Conservation (phyloP, 345 rosid species). For the Boechera stricta region DNA sequence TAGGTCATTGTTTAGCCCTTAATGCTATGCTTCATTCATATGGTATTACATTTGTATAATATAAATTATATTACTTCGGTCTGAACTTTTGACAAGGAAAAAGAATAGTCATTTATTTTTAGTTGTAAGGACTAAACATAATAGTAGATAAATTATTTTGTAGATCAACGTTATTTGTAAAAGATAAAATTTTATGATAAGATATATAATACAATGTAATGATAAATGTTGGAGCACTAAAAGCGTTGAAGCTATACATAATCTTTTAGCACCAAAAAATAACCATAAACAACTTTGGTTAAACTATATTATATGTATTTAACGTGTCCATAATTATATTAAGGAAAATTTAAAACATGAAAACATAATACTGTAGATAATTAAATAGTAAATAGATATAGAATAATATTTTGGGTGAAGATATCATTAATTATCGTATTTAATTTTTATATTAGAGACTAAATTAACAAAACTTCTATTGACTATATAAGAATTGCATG, state of each 20-base stretch:
- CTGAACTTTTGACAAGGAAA: not conserved
- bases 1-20: not conserved
- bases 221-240: not conserved
- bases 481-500: constrained; percentile 28
- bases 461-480: not conserved
- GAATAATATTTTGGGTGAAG: not conserved
- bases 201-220: not conserved
- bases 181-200: not conserved
- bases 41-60: not conserved
- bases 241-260: too few species aligned
- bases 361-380: not conserved
- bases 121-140: not conserved
- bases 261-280: not conserved
- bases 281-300: not conserved
- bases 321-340: too few species aligned
- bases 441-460: not conserved
- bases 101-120: too few species aligned
- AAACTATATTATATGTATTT: too few species aligned
- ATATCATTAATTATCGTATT: not conserved
- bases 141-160: not conserved
- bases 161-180: not conserved
- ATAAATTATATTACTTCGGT: not conserved
- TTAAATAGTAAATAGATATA: not conserved
- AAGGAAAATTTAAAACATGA: not conserved
- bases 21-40: not conserved